phyloP scores from a whole-genome alignment of 2,329 filamentous ascomycete genomes.

The Colletotrichum abscissum region DNA sequence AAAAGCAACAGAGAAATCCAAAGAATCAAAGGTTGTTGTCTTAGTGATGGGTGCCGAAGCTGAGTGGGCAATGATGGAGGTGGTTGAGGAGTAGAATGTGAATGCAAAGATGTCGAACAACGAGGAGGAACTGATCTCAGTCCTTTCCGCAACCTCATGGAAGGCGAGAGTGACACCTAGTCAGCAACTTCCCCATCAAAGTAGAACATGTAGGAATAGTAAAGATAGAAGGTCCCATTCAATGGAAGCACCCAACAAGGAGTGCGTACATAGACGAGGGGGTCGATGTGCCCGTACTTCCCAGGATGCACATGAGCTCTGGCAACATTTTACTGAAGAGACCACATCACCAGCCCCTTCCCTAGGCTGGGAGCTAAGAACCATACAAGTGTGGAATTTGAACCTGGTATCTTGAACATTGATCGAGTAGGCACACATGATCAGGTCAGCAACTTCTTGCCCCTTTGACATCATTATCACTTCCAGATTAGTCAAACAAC shows the following conservation, averaged over 20 bases:
- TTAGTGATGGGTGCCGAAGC: neutral
- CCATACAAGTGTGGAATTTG: neutral
- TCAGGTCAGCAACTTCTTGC: neutral
- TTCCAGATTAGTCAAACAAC: constrained; percentile 27
- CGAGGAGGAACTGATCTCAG: too few species aligned
- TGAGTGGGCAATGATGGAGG: neutral
- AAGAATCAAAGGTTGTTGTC: neutral
- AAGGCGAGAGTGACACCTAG: neutral
- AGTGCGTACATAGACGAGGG: neutral
- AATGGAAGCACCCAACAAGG: neutral
- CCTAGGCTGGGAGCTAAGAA: neutral
- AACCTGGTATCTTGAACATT: constrained; percentile 4
- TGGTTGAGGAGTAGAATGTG: neutral
- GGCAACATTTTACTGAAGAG: neutral
- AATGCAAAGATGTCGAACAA: neutral
- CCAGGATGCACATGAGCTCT: neutral
- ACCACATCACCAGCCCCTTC: neutral
- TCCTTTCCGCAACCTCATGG: neutral
- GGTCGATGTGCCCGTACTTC: neutral
- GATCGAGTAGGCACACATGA: constrained; percentile 1
- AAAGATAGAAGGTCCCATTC: neutral
- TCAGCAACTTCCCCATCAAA: neutral
- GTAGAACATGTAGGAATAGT: neutral
- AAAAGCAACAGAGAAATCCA: neutral
- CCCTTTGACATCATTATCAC: constrained; percentile 19